Base-by-base conservation (phyloP, 805 yeast genomes). In the Starmerella sirachaensis region DNA sequence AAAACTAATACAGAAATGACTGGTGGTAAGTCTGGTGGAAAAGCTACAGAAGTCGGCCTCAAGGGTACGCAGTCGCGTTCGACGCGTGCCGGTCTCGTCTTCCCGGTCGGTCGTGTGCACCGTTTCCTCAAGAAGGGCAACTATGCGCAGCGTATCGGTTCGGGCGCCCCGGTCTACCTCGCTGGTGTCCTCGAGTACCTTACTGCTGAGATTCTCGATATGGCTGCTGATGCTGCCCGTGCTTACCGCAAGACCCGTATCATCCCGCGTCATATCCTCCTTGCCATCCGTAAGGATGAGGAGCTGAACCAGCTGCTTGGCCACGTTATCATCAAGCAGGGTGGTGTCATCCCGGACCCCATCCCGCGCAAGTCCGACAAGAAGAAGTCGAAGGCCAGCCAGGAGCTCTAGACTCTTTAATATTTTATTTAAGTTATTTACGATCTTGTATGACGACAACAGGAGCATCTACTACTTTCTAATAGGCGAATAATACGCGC, bases 21-120 rank as follows among this genome's bases (percentile, higher is more conserved):
- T 58, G 74, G 83, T 59, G 83, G 83, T 59, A 77, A 78, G 71
- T 63, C 67, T 53, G 84, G 84, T 58, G 91, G 91, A 62, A 86
- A 86, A 71, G 94, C 95, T 62, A 93, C 94, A 61, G 55, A 51
- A 29, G 72, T 93, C 54, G 67, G 93, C 57, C 86, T 84, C 64
- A 88, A 88, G 70, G 85, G 93, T 59, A 79, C 96, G 61, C 91
- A 88, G 72, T 81, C 96, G 41, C 84, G 97, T 78, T 88, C 97
- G 55, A 78, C 95, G 50, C 88, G 85, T 74, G 56, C 56, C 33
- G 56, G 54, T 41, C 45, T 52, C 30, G 43, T 46, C 38, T 91
- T 91, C 67, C 99, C 99, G 35, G 97, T 93, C 26, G 99, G 99
- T 43, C 84, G 99, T 78, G 85, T 91, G 53, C 88, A 91, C 74